Evolutionary conservation across 2,329 filamentous ascomycete species (phyloP), one percentile per base, ranked within the genome.

Genomic region (Nemania serpens): DNA sequence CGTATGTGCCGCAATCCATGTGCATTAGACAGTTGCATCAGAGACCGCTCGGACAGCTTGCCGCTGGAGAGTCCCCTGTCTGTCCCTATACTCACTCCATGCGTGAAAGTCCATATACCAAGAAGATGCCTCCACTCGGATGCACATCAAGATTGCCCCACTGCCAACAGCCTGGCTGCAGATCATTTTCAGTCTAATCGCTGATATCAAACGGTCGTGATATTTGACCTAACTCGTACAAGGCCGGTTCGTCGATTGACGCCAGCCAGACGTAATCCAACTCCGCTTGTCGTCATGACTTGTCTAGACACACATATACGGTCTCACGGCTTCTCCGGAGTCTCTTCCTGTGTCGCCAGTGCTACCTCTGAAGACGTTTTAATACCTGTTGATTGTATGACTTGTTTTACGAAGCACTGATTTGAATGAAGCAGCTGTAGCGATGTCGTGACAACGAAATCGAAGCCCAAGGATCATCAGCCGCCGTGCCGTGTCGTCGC

Each of bases 141-240:
- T 61, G 56, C 60, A 61, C 36, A 45, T 60, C 57, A 54, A 58
- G 57, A 55, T 58, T 60, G 47, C 53, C 50, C 57, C 57, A 63
- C 55, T 65, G 56, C 60, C 33, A 65, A 60, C 50, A 55, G 62
- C 59, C 62, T 25, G 29, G 36, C 62, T 59, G 59, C 62, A 65
- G 50, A 29, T 50, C 34, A 45, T 46, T 46, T 34, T 61, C 17
- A 22, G 43, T 20, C 15, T 53, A 33, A n/a, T 62, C 46, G 34
- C 51, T 57, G 39, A 42, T 42, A 36, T 62, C 62, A 64, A 62
- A 64, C 53, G 46, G 49, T 43, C 39, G 34, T 62, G 39, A 49
- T 29, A 50, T 61, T 51, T 4, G 7, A 36, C 37, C 12, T 7
- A 34, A 15, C 46, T 65, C 51, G 56, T 25, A 60, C 57, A 52